Conservation (phyloP, 2,329 filamentous ascomycete genomes). For the Fusarium gaditjirri region DNA sequence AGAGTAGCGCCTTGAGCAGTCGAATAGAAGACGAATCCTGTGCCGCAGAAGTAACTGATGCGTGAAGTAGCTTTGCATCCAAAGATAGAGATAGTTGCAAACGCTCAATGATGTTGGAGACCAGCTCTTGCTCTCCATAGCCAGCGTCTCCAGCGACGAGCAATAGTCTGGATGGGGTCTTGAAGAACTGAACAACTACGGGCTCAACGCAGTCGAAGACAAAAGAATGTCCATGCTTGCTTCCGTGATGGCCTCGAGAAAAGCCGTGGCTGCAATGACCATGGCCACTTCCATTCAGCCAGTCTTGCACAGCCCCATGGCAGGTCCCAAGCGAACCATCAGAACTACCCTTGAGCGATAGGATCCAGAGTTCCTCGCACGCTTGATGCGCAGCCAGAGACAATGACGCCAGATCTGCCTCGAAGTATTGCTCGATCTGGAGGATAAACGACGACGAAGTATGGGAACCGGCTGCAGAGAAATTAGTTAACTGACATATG, state of each 20-base stretch:
- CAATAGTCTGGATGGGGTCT: not conserved
- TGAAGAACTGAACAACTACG: accelerated
- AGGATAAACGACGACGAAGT: not conserved
- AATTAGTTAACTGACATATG: not conserved
- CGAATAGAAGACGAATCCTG: not conserved
- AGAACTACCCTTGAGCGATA: not conserved
- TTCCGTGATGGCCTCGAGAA: not conserved
- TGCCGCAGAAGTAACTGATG: accelerated
- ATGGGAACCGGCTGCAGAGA: not conserved
- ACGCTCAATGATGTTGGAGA: not conserved
- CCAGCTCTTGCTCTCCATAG: not conserved
- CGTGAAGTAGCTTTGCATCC: not conserved
- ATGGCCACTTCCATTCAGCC: not conserved
- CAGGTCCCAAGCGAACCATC: not conserved
- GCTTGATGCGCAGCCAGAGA: not conserved
- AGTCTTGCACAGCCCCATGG: not conserved
- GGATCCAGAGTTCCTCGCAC: not conserved
- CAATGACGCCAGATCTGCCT: not conserved
- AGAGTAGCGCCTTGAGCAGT: not conserved
- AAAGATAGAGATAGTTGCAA: not conserved
- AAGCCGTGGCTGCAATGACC: not conserved
- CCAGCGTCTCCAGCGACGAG: not conserved
- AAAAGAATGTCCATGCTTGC: not conserved
- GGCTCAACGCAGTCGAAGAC: not conserved
- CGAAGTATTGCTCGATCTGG: not conserved